Conservation (phyloP, 192 early-diverging fungal species). For the Hyaloraphidium curvatum region DNA sequence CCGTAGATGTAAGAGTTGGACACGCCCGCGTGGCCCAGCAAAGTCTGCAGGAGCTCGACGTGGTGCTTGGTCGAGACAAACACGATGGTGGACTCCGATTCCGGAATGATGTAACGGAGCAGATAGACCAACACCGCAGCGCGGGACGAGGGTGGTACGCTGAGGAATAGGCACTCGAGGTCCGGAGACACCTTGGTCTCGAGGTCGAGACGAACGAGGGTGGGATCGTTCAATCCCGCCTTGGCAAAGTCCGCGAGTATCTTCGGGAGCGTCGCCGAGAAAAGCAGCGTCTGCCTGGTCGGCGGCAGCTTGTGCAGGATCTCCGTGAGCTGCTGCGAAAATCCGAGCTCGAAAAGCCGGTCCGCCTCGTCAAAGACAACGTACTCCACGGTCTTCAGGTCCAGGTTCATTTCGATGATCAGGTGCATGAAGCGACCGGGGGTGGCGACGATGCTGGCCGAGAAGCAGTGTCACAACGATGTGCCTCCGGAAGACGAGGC, state of each 20-base stretch:
- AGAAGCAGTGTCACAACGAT: neutral
- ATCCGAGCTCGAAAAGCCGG: slow-evolving; percentile 92
- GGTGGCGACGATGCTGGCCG: slow-evolving; percentile 43
- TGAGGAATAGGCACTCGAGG: slow-evolving; percentile 89
- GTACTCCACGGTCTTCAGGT: slow-evolving; percentile 75
- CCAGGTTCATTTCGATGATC: slow-evolving; percentile 76
- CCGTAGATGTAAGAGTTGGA: slow-evolving; percentile 80
- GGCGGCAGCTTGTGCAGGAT: slow-evolving; percentile 67
- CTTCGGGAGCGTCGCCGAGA: slow-evolving; percentile 89
- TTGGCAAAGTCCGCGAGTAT: slow-evolving; percentile 91
- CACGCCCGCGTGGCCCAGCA: slow-evolving; percentile 52
- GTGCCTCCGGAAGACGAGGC: neutral
- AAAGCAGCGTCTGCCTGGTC: slow-evolving; percentile 75
- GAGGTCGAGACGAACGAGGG: slow-evolving; percentile 77
- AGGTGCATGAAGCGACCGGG: slow-evolving; percentile 69
- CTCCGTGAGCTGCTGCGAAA: slow-evolving; percentile 85
- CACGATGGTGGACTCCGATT: slow-evolving; percentile 63
- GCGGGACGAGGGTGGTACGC: slow-evolving; percentile 66
- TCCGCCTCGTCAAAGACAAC: slow-evolving; percentile 99
- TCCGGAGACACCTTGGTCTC: slow-evolving; percentile 90
- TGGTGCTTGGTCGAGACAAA: slow-evolving; percentile 96
- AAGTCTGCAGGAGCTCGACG: slow-evolving; percentile 76
- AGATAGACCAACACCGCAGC: slow-evolving; percentile 76
- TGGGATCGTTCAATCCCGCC: slow-evolving; percentile 84
- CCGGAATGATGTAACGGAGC: slow-evolving; percentile 49